Evolutionary conservation across 1,284 basidiomycete species (phyloP).

Genomic region (Inonotus hispidus): DNA sequence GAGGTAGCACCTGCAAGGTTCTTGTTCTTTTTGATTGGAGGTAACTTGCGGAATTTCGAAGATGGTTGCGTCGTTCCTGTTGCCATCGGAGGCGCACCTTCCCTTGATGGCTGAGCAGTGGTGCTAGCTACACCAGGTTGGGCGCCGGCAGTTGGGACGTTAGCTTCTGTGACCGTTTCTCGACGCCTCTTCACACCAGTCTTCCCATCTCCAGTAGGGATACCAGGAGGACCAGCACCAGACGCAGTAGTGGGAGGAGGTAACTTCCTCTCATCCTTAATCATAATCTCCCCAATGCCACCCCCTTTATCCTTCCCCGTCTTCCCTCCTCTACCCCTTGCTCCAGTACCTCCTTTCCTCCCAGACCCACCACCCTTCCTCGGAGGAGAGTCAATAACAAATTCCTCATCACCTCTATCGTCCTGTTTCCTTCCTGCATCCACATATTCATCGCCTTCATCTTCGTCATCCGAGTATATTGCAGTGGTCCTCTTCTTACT

Average conservation of each 20-base stretch:
- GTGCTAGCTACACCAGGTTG: conserved; percentile 1
- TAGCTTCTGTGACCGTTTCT: conserved; percentile 11
- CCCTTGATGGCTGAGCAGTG: conserved; percentile 11
- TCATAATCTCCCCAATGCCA: conserved; percentile 30
- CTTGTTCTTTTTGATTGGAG: conserved; percentile 72
- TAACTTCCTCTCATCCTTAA: conserved; percentile 38
- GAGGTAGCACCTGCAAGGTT: conserved; percentile 21
- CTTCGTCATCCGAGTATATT: conserved; percentile 26
- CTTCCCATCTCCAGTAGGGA: not conserved
- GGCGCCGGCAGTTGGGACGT: not conserved
- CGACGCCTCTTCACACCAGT: conserved; percentile 13
- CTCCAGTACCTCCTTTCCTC: conserved; percentile 14
- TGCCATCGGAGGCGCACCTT: conserved; percentile 12
- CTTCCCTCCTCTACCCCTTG: conserved; percentile 10
- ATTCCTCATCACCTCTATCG: conserved; percentile 31
- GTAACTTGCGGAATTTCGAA: conserved; percentile 60
- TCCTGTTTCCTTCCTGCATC: conserved; percentile 12
- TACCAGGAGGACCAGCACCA: not conserved
- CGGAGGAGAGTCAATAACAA: conserved; percentile 27
- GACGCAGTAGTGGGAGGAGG: conserved; percentile 1
- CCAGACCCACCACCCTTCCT: conserved; percentile 25
- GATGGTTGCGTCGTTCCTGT: conserved; percentile 19
- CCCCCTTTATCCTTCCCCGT: conserved; percentile 24
- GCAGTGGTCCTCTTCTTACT: conserved; percentile 18
- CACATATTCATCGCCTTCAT: conserved; percentile 22